Evolutionary conservation across 176 grass and related monocot species (phyloP).

Genomic region (Alopecurus myosuroides): DNA sequence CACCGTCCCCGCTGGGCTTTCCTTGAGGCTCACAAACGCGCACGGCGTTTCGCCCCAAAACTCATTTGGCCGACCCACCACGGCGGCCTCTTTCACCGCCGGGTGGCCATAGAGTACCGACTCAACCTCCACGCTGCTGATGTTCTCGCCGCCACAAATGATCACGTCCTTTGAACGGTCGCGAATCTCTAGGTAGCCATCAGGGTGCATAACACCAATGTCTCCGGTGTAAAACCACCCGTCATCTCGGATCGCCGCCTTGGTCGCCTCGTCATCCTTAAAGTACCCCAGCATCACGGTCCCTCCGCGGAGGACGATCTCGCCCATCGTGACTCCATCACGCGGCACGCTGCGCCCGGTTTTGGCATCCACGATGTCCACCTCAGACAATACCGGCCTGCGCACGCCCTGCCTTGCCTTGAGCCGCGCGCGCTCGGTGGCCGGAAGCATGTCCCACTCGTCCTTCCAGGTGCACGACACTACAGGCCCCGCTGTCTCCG

Average conservation of each 20-base stretch:
- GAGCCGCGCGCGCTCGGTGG: background rate
- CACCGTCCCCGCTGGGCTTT: background rate
- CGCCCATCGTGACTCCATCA: slow-evolving; percentile 52
- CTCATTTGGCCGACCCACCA: slow-evolving; percentile 62
- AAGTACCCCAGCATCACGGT: slow-evolving; percentile 73
- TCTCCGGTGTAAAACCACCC: slow-evolving; percentile 90
- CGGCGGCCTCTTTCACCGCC: slow-evolving; percentile 61
- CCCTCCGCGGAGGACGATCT: slow-evolving; percentile 63
- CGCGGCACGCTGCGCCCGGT: slow-evolving; percentile 19
- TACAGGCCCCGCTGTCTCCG: background rate
- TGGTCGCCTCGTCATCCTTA: slow-evolving; percentile 37
- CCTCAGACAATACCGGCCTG: background rate
- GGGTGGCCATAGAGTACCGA: slow-evolving; percentile 74
- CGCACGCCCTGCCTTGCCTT: background rate
- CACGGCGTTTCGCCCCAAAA: slow-evolving; percentile 87
- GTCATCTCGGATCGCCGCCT: slow-evolving; percentile 29
- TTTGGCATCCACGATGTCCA: background rate
- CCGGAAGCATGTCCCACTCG: no score
- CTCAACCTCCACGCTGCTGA: slow-evolving; percentile 92
- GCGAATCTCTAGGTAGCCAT: slow-evolving; percentile 83
- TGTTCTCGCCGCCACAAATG: slow-evolving; percentile 89
- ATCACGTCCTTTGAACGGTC: slow-evolving; percentile 95
- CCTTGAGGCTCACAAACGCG: slow-evolving; percentile 65
- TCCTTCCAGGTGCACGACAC: no score
- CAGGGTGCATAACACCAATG: slow-evolving; percentile 70